Evolutionary conservation across 169 alveolate genomes (phyloP).

Genomic region (Perkinsus olseni): DNA sequence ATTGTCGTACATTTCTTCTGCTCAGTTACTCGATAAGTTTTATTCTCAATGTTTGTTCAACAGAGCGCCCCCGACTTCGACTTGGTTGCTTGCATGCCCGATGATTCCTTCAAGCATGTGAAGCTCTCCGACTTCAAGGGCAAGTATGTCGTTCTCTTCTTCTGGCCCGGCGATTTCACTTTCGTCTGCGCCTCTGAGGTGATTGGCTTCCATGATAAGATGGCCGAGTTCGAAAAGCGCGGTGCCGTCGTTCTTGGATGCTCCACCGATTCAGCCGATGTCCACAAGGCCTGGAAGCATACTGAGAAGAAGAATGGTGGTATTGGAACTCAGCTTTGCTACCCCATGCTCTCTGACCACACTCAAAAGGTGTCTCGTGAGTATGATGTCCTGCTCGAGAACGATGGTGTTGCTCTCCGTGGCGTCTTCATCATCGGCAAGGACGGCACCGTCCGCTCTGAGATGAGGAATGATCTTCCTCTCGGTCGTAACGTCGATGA

Average conservation of each 20-base stretch:
- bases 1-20: no score
- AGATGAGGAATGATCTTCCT: slow-evolving; percentile 91
- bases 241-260: slow-evolving; percentile 74
- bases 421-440: slow-evolving; percentile 95
- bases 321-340: slow-evolving; percentile 23
- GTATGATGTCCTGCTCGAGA: slow-evolving; percentile 84
- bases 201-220: slow-evolving; percentile 81
- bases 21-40: background rate
- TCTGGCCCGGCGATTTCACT: slow-evolving; percentile 98
- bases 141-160: slow-evolving; percentile 90
- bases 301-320: slow-evolving; percentile 28
- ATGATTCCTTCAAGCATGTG: slow-evolving; percentile 78
- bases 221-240: slow-evolving; percentile 81
- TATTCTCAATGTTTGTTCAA: background rate
- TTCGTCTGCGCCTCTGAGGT: slow-evolving; percentile 99
- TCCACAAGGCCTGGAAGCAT: slow-evolving; percentile 92
- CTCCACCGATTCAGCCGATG: slow-evolving; percentile 90
- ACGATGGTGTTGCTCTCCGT: slow-evolving; percentile 89
- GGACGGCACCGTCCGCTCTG: slow-evolving; percentile 88
- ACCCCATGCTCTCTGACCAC: slow-evolving; percentile 87
- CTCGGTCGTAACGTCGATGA: slow-evolving; percentile 97
- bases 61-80: slow-evolving; percentile 86
- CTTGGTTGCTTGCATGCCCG: slow-evolving; percentile 87
- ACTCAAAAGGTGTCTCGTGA: slow-evolving; percentile 68
- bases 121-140: slow-evolving; percentile 84